Evolutionary conservation across 805 yeast species (phyloP), one percentile per base, ranked within the genome.

Genomic region (Ascoidea asiatica): DNA sequence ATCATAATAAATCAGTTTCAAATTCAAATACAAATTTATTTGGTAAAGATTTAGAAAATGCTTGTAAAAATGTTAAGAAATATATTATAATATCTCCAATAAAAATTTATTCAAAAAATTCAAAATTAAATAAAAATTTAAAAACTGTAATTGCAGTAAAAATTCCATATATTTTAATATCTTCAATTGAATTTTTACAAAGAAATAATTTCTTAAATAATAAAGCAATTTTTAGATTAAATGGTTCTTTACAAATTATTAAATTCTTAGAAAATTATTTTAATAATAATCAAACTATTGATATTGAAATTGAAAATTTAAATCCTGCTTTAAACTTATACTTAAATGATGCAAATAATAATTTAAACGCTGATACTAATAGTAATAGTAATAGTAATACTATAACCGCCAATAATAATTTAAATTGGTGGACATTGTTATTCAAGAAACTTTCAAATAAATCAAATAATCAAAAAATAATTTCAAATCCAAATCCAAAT

Each of bases 181-280:
- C 35, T 17, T 36, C 43, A 5, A 44, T 48, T 35, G 47, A 42
- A 37, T 48, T 22, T 35, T 33, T 48, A 11, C 23, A 37, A 17
- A 21, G 37, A 5, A 40, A 49, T 19, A 33, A 47, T n/a, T 49
- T 82, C 2, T 67, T 86, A 36, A 74, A 75, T 33, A 80, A 82
- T 1, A 92, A 90, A 59, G 98, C 98, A 5, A 85, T 92, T 3
- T 92, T 92, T 59, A 69, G 98, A 48, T 82, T 92, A 1, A 89
- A 92, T 1, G 98, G 98, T 2, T 81, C 95, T n/a, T 78, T 85
- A 22, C 83, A 86, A 56, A 72, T 97, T 45, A 79, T 92, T 33
- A 83, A 84, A 53, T 89, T 85, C 52, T 68, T 92, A 35, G 97
- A 92, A 59, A 72, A 75, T 36, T 68, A 78, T 8, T 90, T 92